These are phyloP conservation scores for Omphalotus olearius DNA, from an alignment of 1,284 basidiomycete genomes.

Conservation along the genomic window DNA sequence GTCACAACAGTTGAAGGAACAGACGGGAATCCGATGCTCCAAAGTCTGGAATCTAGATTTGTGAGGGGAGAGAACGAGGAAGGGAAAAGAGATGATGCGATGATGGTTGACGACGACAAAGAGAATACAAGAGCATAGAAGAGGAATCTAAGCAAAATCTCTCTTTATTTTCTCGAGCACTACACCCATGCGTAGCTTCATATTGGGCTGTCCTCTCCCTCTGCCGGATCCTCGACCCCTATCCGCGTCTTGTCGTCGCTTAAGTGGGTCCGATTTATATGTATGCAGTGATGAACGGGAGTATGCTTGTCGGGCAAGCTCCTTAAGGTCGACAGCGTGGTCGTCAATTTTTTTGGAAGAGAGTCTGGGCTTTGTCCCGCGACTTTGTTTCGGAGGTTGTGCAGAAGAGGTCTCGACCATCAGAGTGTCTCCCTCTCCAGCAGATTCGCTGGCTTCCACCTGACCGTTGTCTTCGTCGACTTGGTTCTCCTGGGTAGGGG, in stretches of 20 bases:
- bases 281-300: slow-evolving; percentile 51
- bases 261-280: slow-evolving; percentile 46
- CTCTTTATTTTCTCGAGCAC: slow-evolving; percentile 74
- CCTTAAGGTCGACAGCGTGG: slow-evolving; percentile 38
- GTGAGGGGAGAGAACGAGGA: slow-evolving; percentile 41
- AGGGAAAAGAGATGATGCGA: slow-evolving; percentile 27
- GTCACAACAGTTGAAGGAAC: slow-evolving; percentile 46
- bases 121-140: slow-evolving; percentile 36
- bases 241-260: slow-evolving; percentile 20
- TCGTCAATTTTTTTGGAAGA: neutral
- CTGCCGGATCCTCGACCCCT: slow-evolving; percentile 20
- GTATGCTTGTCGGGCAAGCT: slow-evolving; percentile 60
- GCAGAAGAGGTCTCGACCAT: neutral
- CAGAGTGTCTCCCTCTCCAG: neutral
- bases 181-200: slow-evolving; percentile 76
- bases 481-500: slow-evolving; percentile 16
- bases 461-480: neutral
- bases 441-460: neutral
- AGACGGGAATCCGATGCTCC: slow-evolving; percentile 38
- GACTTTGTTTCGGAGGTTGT: slow-evolving; percentile 1
- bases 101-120: slow-evolving; percentile 57
- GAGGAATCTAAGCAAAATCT: slow-evolving; percentile 34
- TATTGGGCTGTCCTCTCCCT: slow-evolving; percentile 63
- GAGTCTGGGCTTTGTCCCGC: slow-evolving; percentile 2
- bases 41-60: slow-evolving; percentile 61